Base-by-base conservation (phyloP, 345 rosid species). In the Xanthoceras sorbifolium region DNA sequence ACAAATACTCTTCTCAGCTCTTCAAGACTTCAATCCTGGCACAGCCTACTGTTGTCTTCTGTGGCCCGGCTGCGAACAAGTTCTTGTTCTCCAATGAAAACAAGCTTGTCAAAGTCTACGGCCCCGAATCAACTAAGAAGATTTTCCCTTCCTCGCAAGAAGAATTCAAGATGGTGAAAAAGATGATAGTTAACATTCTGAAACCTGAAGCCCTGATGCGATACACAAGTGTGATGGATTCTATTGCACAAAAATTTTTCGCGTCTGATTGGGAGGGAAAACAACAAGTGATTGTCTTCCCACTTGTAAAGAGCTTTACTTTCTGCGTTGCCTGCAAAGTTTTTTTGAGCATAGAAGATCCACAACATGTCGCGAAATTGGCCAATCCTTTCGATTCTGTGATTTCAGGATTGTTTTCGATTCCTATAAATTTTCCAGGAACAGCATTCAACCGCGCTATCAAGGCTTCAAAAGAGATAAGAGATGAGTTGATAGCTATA, bases 311-410 rank as follows among this genome's bases (percentile, higher is more conserved):
- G 67, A 69, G 9, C 31, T 85, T 79, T 55, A 82, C 86, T 7
- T 86, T 86, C 66, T 59, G 57, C n/a, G 1, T 83, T 54, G 87
- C 87, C 68, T 82, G 87, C 46, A 77, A 85, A 1, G 40, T 80
- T 69, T 84, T 86, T 11, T 52, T 84, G 1, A 84, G 84, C 69
- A 54, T 86, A 18, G 82, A 84, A 10, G 84, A 84, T 3, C 75
- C 76, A 0, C 20, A 48, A 29, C 59, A 67, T 28, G 67, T 59
- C 40, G 80, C 32, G 4, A 52, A 64, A 75, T 78, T 84, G 7
- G 29, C 32, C 29, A 74, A 75, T 0, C 73, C 61, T 38, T 81
- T 84, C 32, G 29, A 76, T 31, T 64, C 7, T 3, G 28, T 84
- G 22, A 78, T 66, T 1, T 28, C 40, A 0, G 84, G 86, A 25